Conservation (phyloP, 1,284 basidiomycete species). For the Moesziomyces aphidis region DNA sequence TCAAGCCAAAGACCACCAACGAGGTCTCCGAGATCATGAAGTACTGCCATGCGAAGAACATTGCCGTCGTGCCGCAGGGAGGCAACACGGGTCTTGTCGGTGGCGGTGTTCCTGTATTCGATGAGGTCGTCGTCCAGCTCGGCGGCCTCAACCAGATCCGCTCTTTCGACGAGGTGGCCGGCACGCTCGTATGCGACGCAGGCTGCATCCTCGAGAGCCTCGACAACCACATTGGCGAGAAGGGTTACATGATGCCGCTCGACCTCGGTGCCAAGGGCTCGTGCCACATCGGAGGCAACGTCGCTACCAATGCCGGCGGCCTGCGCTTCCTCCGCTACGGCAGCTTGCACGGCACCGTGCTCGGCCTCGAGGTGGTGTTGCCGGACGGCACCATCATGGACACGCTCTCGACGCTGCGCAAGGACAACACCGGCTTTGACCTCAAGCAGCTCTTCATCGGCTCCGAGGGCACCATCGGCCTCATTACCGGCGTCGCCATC, state of each 20-base stretch:
- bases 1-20: slow-evolving; percentile 87
- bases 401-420: slow-evolving; percentile 74
- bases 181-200: slow-evolving; percentile 78
- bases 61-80: slow-evolving; percentile 90
- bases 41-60: slow-evolving; percentile 59
- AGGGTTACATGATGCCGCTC: slow-evolving; percentile 96
- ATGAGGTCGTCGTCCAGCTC: slow-evolving; percentile 89
- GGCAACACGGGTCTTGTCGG: slow-evolving; percentile 98
- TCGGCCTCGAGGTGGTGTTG: slow-evolving; percentile 96
- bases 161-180: slow-evolving; percentile 81
- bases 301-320: slow-evolving; percentile 97
- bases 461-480: slow-evolving; percentile 92
- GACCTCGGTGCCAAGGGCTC: slow-evolving; percentile 98
- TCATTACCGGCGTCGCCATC: slow-evolving; percentile 95
- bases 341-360: slow-evolving; percentile 91
- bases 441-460: slow-evolving; percentile 99
- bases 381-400: slow-evolving; percentile 86
- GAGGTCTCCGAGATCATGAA: slow-evolving; percentile 83
- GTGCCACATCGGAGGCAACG: slow-evolving; percentile 98
- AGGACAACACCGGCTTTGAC: slow-evolving; percentile 99
- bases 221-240: slow-evolving; percentile 84
- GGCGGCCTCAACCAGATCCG: slow-evolving; percentile 85
- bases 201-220: slow-evolving; percentile 94
- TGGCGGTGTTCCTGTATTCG: slow-evolving; percentile 89
- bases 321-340: slow-evolving; percentile 93